Percentiles rank a stretch among this genome's conserved stretches.
These are phyloP conservation scores for Hebeloma cylindrosporum DNA, from an alignment of 768 basidiomycete species.

Conservation along the genomic window DNA sequence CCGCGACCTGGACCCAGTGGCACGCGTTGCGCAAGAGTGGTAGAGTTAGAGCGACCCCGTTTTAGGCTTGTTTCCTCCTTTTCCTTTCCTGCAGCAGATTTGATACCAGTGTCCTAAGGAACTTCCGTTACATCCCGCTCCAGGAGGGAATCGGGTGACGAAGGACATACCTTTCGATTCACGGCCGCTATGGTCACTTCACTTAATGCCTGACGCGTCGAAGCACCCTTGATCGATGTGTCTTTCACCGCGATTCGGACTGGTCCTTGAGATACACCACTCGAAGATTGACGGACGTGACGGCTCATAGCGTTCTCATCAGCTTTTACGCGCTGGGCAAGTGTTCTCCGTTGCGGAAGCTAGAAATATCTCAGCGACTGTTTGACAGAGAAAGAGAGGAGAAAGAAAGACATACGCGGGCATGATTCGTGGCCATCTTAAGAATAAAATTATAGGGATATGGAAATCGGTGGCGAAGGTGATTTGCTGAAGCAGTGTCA, in stretches of 20 bases:
- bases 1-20: constrained; percentile 62
- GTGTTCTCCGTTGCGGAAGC: constrained; percentile 68
- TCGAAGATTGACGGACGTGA: constrained; percentile 64
- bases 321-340: constrained; percentile 65
- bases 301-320: constrained; percentile 78
- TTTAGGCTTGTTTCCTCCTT: constrained; percentile 68
- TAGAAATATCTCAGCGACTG: constrained; percentile 29
- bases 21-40: constrained; percentile 64
- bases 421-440: constrained; percentile 60
- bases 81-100: constrained; percentile 53
- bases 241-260: constrained; percentile 53
- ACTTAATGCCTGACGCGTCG: constrained; percentile 70
- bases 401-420: constrained; percentile 51
- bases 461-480: constrained; percentile 21
- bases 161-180: constrained; percentile 65
- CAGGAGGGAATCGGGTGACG: constrained; percentile 2
- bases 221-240: constrained; percentile 51
- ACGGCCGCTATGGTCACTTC: constrained; percentile 81
- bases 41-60: constrained; percentile 66
- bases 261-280: constrained; percentile 41
- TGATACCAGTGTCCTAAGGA: constrained; percentile 46
- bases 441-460: constrained; percentile 15
- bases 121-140: constrained; percentile 5
- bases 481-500: constrained; percentile 15
- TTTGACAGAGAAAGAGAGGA: constrained; percentile 12